Conservation (phyloP, 108 stramenopile genomes). For the Chaetoceros muelleri region DNA sequence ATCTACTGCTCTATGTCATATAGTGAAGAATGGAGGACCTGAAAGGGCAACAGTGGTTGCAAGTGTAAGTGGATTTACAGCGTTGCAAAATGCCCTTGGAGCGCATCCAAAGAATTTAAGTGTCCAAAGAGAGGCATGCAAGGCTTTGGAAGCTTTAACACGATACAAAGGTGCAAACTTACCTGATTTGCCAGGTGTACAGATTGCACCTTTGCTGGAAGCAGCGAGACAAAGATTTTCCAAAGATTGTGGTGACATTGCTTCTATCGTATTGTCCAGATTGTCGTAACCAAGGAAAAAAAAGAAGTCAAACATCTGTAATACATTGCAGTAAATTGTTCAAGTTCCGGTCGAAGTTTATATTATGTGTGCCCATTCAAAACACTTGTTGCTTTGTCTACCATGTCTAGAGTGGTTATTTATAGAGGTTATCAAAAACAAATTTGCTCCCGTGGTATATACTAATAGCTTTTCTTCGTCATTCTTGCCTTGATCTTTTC, state of each 20-base stretch:
- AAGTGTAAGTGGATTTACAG: constrained; percentile 67
- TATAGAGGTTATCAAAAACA: too few relatives aligned
- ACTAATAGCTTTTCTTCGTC: too few relatives aligned
- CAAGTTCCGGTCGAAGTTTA: too few relatives aligned
- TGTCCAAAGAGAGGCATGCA: constrained; percentile 58
- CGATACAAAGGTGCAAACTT: constrained; percentile 52
- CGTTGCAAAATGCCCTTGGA: constrained; percentile 62
- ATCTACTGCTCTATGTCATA: constrained; percentile 53
- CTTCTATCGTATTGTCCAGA: constrained; percentile 28
- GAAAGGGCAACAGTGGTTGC: constrained; percentile 75
- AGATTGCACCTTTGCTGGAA: constrained; percentile 54
- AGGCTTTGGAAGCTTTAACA: constrained; percentile 46
- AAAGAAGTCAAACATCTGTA: too few relatives aligned
- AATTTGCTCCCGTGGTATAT: too few relatives aligned
- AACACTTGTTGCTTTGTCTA: too few relatives aligned
- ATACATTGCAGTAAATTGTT: too few relatives aligned
- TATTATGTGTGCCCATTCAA: too few relatives aligned
- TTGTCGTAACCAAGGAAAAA: too few relatives aligned
- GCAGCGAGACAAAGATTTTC: constrained; percentile 57
- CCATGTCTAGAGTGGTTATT: too few relatives aligned
- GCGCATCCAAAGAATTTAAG: constrained; percentile 44
- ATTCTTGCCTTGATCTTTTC: too few relatives aligned
- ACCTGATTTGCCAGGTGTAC: constrained; percentile 49
- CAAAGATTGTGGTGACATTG: constrained; percentile 34
- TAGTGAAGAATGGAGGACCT: constrained; percentile 55